Conservation (phyloP, 148 eudicot genomes). For the Rhododendron henanense region DNA sequence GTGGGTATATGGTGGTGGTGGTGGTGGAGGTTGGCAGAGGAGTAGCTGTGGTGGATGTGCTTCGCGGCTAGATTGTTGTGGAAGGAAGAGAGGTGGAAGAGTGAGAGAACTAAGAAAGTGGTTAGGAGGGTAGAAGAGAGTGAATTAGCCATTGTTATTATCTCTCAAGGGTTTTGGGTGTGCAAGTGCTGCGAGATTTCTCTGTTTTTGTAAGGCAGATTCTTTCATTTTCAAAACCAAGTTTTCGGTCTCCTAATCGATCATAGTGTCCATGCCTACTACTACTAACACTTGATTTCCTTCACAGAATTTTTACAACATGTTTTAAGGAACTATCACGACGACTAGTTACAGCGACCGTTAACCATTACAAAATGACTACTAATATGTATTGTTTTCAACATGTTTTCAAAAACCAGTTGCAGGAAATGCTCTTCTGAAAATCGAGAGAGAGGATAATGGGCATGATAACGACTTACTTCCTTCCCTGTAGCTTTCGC, state of each 20-base stretch:
- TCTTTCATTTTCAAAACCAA: conserved; percentile 15
- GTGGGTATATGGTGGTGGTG: conserved; percentile 21
- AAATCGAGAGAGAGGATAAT: neutral
- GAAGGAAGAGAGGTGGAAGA: conserved; percentile 17
- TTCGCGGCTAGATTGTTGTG: conserved; percentile 31
- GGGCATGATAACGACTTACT: conserved; percentile 25
- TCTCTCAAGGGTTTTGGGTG: neutral
- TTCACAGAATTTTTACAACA: neutral
- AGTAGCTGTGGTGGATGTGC: conserved; percentile 19
- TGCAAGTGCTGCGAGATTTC: neutral
- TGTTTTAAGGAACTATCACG: conserved; percentile 13
- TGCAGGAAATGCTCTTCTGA: neutral
- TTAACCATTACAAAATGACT: conserved; percentile 13
- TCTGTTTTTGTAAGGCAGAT: conserved; percentile 21
- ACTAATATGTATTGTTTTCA: neutral
- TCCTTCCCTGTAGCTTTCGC: conserved; percentile 31
- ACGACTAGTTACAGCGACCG: conserved; percentile 30
- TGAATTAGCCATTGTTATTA: conserved; percentile 25
- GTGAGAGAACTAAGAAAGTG: conserved; percentile 14
- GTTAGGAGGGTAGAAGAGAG: conserved; percentile 14
- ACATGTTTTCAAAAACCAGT: neutral
- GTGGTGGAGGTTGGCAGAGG: conserved; percentile 15
- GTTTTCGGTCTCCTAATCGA: conserved; percentile 1
- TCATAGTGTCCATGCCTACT: conserved; percentile 13
- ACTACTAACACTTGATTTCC: neutral